These are phyloP conservation scores for Kwoniella bestiolae DNA, from an alignment of 768 basidiomycete genomes.

Conservation along the genomic window DNA sequence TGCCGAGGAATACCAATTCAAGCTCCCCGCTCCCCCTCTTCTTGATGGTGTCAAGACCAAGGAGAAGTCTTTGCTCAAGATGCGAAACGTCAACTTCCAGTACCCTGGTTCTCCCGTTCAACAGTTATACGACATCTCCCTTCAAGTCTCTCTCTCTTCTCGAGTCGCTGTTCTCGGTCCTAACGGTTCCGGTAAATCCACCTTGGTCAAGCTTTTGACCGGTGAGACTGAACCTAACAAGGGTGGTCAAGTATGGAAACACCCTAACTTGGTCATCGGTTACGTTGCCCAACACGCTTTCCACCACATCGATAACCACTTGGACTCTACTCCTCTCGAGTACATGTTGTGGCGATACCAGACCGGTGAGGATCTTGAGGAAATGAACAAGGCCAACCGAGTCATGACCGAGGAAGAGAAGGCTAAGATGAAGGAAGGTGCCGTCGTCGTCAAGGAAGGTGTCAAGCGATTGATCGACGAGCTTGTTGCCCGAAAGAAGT, in stretches of 20 bases:
- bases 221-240: constrained; percentile 96
- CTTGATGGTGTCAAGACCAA: constrained; percentile 99
- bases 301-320: constrained; percentile 98
- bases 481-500: constrained; percentile 87
- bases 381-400: constrained; percentile 88
- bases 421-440: constrained; percentile 96
- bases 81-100: constrained; percentile 97
- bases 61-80: constrained; percentile 95
- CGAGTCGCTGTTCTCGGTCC: constrained; percentile 98
- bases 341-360: constrained; percentile 99
- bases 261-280: constrained; percentile 98
- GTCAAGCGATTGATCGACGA: constrained; percentile 95
- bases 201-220: constrained; percentile 93
- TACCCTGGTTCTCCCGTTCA: constrained; percentile 84
- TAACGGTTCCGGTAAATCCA: constrained; percentile 96
- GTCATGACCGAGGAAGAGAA: constrained; percentile 84
- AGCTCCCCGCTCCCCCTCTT: constrained; percentile 93
- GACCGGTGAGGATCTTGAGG: constrained; percentile 97
- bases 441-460: constrained; percentile 81
- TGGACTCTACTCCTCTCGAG: constrained; percentile 98
- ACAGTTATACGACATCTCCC: constrained; percentile 90
- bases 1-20: constrained; percentile 96
- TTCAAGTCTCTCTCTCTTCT: constrained; percentile 96
- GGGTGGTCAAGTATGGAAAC: constrained; percentile 98
- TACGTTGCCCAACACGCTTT: constrained; percentile 99